Evolutionary conservation across 306 rosid species (phyloP).

Genomic region (Hippophae rhamnoides): DNA sequence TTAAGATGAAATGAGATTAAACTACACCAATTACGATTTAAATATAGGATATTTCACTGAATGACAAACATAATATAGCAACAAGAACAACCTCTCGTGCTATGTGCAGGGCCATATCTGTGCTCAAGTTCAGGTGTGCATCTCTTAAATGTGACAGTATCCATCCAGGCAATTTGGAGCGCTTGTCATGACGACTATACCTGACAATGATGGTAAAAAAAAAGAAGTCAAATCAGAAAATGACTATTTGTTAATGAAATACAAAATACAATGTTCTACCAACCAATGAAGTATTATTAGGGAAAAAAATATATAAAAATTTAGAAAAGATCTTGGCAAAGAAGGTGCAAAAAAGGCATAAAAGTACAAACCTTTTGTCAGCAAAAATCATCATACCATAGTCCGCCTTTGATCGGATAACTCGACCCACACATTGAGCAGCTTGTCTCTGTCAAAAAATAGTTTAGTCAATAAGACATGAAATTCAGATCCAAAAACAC

Average conservation of each 20-base stretch:
- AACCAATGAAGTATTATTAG: neutral
- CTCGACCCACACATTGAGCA: constrained; percentile 97
- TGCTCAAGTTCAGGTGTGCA: constrained; percentile 89
- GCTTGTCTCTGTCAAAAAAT: constrained; percentile 73
- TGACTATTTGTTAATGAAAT: neutral
- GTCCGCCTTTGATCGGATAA: constrained; percentile 92
- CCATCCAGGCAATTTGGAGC: constrained; percentile 94
- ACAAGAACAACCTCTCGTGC: constrained; percentile 65
- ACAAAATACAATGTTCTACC: neutral
- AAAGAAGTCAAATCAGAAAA: constrained; percentile 6
- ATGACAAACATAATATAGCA: constrained; percentile 4
- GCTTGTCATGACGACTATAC: constrained; percentile 95
- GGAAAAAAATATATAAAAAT: no score
- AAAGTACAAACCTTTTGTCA: constrained; percentile 60
- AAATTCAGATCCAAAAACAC: constrained; percentile 4
- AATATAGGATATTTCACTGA: no score
- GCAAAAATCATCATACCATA: constrained; percentile 99
- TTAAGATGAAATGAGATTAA: constrained; percentile 10
- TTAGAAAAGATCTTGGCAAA: no score
- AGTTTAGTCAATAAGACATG: constrained; percentile 1
- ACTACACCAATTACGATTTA: neutral
- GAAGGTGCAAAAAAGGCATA: neutral
- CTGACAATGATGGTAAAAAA: constrained; percentile 28
- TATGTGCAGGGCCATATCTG: constrained; percentile 96
- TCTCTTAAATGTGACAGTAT: constrained; percentile 84